phyloP scores from a whole-genome alignment of 306 rosid genomes.

The Astragalus glycyphyllos region DNA sequence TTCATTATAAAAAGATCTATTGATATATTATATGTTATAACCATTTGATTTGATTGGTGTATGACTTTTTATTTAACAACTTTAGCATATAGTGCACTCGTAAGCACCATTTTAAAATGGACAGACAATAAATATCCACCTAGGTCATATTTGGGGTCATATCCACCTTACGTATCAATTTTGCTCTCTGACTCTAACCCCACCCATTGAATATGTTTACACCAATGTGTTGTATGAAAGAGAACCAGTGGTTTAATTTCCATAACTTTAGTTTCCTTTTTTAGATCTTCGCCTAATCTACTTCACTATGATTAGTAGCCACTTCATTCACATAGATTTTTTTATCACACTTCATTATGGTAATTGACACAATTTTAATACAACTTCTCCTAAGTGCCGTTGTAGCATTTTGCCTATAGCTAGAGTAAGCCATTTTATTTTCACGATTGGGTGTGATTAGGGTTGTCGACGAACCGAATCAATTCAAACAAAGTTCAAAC shows the following conservation, averaged over 20 bases:
- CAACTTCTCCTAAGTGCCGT: neutral
- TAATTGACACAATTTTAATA: constrained; percentile 4
- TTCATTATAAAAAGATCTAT: no score
- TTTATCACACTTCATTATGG: constrained; percentile 9
- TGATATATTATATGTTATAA: no score
- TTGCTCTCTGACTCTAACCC: constrained; percentile 70
- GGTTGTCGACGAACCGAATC: no score
- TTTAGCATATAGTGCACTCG: neutral
- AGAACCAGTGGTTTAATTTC: neutral
- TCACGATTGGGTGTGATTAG: no score
- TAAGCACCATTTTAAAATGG: constrained; percentile 7
- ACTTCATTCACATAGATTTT: no score
- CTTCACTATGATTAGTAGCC: constrained; percentile 31
- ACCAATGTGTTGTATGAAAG: neutral
- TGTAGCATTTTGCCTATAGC: neutral
- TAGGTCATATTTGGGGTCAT: neutral
- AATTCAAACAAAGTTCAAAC: no score
- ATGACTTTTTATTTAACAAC: neutral
- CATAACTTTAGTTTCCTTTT: neutral
- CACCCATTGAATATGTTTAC: constrained; percentile 48
- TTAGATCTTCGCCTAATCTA: constrained; percentile 6
- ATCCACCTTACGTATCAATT: constrained; percentile 32
- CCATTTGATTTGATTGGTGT: neutral
- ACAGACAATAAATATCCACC: neutral
- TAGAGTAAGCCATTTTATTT: neutral